These are phyloP conservation scores for Eragrostis curvula DNA, from an alignment of 176 grass and related monocot species.

Conservation along the genomic window DNA sequence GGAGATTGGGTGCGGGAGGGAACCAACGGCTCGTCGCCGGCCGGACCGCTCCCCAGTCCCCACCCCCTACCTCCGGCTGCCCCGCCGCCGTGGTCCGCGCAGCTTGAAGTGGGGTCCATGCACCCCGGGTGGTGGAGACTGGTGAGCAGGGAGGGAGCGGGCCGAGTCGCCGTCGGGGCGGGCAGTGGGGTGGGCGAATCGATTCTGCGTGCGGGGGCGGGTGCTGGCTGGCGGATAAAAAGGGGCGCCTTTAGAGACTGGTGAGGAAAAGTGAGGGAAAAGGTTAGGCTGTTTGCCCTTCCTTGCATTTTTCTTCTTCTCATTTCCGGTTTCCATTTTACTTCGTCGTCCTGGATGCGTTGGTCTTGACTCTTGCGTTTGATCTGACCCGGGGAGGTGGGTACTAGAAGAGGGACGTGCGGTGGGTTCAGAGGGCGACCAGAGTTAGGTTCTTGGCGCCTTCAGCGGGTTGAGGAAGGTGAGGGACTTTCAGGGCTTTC, in stretches of 20 bases:
- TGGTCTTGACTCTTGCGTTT: conserved; percentile 33
- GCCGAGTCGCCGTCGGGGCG: conserved; percentile 18
- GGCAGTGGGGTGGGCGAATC: conserved; percentile 36
- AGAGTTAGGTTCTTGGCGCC: conserved; percentile 32
- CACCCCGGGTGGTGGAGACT: neutral
- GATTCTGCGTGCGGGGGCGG: conserved; percentile 45
- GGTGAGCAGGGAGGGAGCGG: neutral
- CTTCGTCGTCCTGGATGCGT: conserved; percentile 32
- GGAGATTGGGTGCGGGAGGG: neutral
- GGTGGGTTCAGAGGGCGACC: conserved; percentile 13
- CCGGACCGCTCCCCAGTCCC: neutral
- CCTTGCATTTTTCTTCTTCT: neutral
- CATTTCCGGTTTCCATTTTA: neutral
- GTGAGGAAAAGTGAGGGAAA: conserved; percentile 28
- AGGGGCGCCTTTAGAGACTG: conserved; percentile 33
- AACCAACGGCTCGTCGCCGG: conserved; percentile 37
- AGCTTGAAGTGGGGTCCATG: neutral
- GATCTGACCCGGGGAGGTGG: conserved; percentile 39
- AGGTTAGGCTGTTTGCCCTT: conserved; percentile 27
- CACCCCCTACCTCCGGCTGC: conserved; percentile 21
- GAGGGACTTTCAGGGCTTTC: conserved; percentile 35
- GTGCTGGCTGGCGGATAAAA: conserved; percentile 33
- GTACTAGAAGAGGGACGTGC: neutral
- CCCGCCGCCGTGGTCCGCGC: conserved; percentile 28
- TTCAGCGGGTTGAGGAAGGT: conserved; percentile 37